Evolutionary conservation across 2,329 filamentous ascomycete species (phyloP).

Genomic region (Fusarium coffeatum): DNA sequence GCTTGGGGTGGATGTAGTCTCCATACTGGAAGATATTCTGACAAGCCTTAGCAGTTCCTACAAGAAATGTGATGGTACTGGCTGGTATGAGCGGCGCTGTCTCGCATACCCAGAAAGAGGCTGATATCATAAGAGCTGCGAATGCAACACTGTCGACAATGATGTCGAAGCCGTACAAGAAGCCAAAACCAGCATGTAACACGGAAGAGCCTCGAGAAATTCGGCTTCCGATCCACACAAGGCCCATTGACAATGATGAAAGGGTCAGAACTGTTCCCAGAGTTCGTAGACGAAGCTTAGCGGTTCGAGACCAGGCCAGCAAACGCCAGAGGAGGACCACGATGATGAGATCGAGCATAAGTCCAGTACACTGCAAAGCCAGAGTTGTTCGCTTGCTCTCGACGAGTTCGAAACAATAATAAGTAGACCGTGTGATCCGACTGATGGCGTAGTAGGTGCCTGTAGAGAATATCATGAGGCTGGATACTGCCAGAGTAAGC

Average conservation of each 20-base stretch:
- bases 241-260: slow-evolving; percentile 54
- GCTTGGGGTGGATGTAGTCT: slow-evolving; percentile 59
- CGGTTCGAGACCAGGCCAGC: slow-evolving; percentile 62
- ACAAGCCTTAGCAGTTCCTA: slow-evolving; percentile 53
- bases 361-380: slow-evolving; percentile 57
- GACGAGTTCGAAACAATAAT: slow-evolving; percentile 60
- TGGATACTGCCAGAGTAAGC: slow-evolving; percentile 52
- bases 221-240: slow-evolving; percentile 53
- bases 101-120: slow-evolving; percentile 60
- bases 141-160: slow-evolving; percentile 61
- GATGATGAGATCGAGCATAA: slow-evolving; percentile 61
- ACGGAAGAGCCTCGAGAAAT: slow-evolving; percentile 43
- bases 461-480: slow-evolving; percentile 54
- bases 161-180: slow-evolving; percentile 62
- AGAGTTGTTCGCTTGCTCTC: slow-evolving; percentile 55
- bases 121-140: slow-evolving; percentile 57
- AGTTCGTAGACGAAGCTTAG: slow-evolving; percentile 59
- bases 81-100: slow-evolving; percentile 57
- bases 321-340: slow-evolving; percentile 63
- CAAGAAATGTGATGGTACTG: slow-evolving; percentile 57
- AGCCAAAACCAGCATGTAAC: slow-evolving; percentile 52
- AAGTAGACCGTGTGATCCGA: slow-evolving; percentile 59
- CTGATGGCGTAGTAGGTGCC: slow-evolving; percentile 57
- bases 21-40: slow-evolving; percentile 54
- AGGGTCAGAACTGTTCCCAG: slow-evolving; percentile 57